Conservation (phyloP, 164 flowering plant genomes). For the Vitis rupestris region DNA sequence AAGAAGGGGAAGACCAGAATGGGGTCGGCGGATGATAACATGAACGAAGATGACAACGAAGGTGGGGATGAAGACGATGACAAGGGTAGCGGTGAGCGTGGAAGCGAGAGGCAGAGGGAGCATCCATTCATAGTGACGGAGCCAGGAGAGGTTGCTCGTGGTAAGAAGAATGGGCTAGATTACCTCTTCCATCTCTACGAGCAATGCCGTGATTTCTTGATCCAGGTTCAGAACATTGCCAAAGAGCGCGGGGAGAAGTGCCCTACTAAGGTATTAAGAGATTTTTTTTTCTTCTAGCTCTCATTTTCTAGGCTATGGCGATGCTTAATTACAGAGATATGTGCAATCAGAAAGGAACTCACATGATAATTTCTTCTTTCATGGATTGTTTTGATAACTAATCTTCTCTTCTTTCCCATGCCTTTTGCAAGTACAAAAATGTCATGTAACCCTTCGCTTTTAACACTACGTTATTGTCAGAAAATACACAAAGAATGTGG, state of each 20-base stretch:
- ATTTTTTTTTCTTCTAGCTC: not conserved
- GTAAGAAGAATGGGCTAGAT: constrained; percentile 96
- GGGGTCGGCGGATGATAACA: constrained; percentile 14
- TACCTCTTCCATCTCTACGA: constrained; percentile 95
- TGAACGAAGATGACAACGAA: constrained; percentile 26
- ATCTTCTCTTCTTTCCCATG: no score
- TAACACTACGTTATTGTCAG: no score
- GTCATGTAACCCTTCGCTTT: no score
- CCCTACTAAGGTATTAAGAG: constrained; percentile 76
- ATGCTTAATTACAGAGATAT: no score
- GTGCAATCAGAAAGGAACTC: no score
- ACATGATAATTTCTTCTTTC: no score
- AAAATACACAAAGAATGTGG: no score
- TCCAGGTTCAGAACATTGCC: constrained; percentile 85
- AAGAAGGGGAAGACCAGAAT: constrained; percentile 21
- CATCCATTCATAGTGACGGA: constrained; percentile 97
- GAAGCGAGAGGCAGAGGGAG: constrained; percentile 77
- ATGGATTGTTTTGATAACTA: no score
- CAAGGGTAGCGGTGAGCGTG: constrained; percentile 24
- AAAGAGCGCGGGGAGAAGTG: constrained; percentile 94
- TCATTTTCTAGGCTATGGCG: no score
- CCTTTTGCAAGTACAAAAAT: no score
- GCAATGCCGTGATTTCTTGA: constrained; percentile 83
- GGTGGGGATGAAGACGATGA: constrained; percentile 24
- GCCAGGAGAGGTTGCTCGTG: constrained; percentile 98